Conservation (phyloP, 225 moss, liverwort and hornwort genomes). For the Antitrichia curtipendula region DNA sequence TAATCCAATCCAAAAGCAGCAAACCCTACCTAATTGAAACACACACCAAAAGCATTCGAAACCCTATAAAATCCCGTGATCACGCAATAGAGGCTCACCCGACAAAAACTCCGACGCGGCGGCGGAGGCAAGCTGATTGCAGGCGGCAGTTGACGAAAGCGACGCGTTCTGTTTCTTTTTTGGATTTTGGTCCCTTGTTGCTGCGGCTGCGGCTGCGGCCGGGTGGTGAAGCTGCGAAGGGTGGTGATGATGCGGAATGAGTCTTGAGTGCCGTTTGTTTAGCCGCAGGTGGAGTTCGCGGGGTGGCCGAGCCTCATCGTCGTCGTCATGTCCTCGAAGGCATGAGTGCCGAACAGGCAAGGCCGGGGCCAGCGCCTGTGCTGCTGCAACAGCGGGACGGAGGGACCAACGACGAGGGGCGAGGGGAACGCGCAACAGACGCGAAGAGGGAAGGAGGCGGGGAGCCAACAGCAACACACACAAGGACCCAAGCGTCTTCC, state of each 20-base stretch:
- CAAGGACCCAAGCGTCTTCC: not conserved
- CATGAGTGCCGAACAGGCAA: conserved; percentile 44
- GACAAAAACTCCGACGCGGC: not conserved
- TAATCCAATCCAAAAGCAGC: not conserved
- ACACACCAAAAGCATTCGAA: not conserved
- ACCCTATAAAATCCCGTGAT: not conserved
- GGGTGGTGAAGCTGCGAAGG: not conserved
- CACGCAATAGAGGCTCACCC: not conserved
- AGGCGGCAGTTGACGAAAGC: not conserved
- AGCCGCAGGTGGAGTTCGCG: not conserved
- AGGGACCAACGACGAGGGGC: not conserved
- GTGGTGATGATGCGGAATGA: not conserved
- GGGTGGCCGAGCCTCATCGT: conserved; percentile 14
- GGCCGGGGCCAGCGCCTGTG: conserved; percentile 40
- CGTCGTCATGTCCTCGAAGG: conserved; percentile 17
- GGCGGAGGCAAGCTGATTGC: not conserved
- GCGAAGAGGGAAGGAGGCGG: not conserved
- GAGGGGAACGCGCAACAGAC: not conserved
- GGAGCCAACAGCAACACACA: not conserved
- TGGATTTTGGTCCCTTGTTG: not conserved
- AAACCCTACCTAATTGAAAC: not conserved
- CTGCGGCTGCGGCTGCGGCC: not conserved
- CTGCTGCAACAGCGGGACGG: not conserved
- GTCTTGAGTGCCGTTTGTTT: not conserved
- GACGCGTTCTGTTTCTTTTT: not conserved